Evolutionary conservation across 1,284 basidiomycete species (phyloP).

Genomic region (Tausonia pullulans): DNA sequence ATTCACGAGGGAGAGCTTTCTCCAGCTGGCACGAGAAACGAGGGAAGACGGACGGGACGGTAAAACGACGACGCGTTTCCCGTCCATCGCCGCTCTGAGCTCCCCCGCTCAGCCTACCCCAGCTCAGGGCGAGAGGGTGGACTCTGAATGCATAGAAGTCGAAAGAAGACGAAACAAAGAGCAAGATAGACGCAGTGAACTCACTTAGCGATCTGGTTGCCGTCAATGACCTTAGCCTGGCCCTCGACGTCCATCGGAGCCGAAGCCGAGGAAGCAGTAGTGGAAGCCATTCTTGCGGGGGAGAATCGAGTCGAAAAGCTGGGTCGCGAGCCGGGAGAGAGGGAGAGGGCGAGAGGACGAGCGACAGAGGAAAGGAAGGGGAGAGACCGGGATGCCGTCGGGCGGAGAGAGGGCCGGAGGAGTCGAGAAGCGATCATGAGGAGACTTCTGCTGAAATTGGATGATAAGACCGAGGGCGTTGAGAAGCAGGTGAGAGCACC

Average conservation of each 20-base stretch:
- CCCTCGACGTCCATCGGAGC: constrained; percentile 13
- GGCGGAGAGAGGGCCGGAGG: too few species aligned
- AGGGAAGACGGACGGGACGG: too few species aligned
- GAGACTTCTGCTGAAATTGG: too few species aligned
- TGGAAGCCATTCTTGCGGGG: constrained; percentile 1
- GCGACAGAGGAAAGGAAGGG: too few species aligned
- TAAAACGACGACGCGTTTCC: too few species aligned
- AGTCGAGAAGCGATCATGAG: too few species aligned
- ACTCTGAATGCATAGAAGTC: background rate
- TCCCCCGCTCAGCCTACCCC: background rate
- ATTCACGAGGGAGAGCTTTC: too few species aligned
- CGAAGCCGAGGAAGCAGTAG: constrained; percentile 3
- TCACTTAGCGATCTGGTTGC: constrained; percentile 77
- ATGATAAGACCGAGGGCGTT: too few species aligned
- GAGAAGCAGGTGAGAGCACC: too few species aligned
- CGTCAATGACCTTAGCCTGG: constrained; percentile 61
- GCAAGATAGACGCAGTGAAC: constrained; percentile 21
- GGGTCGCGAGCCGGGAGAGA: background rate
- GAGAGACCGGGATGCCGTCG: too few species aligned
- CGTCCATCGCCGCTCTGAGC: too few species aligned
- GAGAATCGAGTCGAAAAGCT: background rate
- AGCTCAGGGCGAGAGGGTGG: background rate
- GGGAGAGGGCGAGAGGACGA: background rate
- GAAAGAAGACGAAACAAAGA: background rate
- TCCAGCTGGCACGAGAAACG: too few species aligned